Evolutionary conservation across 1,284 basidiomycete genomes (phyloP).

Genomic region (Vanrija pseudolonga): DNA sequence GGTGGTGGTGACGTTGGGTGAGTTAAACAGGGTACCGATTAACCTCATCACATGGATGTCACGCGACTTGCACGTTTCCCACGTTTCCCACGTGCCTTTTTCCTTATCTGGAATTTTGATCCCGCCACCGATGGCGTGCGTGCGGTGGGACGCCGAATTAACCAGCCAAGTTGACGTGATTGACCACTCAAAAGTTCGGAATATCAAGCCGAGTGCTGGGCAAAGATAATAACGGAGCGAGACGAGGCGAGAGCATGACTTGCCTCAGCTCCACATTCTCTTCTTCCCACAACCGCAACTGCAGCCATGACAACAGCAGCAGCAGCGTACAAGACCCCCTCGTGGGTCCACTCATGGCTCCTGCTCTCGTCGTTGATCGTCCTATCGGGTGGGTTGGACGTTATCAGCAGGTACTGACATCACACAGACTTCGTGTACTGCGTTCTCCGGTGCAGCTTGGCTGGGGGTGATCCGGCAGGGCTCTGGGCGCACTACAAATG

Average conservation of each 20-base stretch:
- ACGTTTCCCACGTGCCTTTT: too few relatives aligned
- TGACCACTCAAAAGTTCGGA: not conserved
- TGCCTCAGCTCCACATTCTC: not conserved
- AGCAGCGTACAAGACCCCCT: slow-evolving; percentile 30
- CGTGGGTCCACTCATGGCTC: slow-evolving; percentile 70
- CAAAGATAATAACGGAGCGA: not conserved
- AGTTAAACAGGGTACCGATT: too few relatives aligned
- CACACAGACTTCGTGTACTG: slow-evolving; percentile 63
- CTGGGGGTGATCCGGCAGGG: slow-evolving; percentile 79
- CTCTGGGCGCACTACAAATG: slow-evolving; percentile 74
- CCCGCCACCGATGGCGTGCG: too few relatives aligned
- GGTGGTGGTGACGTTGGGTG: too few relatives aligned
- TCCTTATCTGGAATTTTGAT: too few relatives aligned
- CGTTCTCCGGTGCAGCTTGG: slow-evolving; percentile 63
- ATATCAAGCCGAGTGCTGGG: not conserved
- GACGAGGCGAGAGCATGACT: not conserved
- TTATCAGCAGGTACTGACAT: not conserved
- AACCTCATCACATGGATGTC: too few relatives aligned
- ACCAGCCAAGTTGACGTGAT: not conserved
- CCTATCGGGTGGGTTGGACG: slow-evolving; percentile 49
- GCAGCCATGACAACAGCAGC: not conserved
- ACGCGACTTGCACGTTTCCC: too few relatives aligned
- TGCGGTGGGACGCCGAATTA: too few relatives aligned
- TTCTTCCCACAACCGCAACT: not conserved
- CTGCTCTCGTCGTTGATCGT: slow-evolving; percentile 56